These are phyloP conservation scores for Ochetophila trinervis DNA, from an alignment of 306 rosid species.

Conservation along the genomic window DNA sequence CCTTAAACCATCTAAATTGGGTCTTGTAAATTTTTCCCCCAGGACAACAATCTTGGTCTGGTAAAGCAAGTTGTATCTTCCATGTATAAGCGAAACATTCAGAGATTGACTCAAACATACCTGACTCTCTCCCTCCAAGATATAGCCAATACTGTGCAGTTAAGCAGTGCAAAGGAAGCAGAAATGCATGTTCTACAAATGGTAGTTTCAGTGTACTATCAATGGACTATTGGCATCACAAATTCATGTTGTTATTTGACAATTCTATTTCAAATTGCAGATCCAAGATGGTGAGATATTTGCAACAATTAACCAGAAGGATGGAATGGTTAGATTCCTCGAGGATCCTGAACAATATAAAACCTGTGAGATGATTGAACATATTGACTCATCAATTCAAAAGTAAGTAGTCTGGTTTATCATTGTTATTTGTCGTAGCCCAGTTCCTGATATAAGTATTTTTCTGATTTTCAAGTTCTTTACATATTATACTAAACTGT, in stretches of 20 bases:
- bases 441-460: background rate
- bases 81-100: constrained; percentile 78
- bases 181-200: constrained; percentile 95
- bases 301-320: constrained; percentile 79
- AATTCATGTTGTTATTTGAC: constrained; percentile 2
- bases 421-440: background rate
- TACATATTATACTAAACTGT: too few relatives aligned
- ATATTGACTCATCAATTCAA: constrained; percentile 67
- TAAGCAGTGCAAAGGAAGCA: constrained; percentile 70
- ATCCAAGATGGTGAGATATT: constrained; percentile 83
- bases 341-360: constrained; percentile 89
- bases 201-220: constrained; percentile 36
- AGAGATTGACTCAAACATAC: constrained; percentile 84
- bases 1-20: constrained; percentile 1
- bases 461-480: background rate
- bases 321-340: constrained; percentile 90
- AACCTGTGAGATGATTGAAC: constrained; percentile 71
- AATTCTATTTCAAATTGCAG: constrained; percentile 33
- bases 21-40: constrained; percentile 14
- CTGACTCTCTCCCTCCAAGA: constrained; percentile 88
- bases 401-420: constrained; percentile 38
- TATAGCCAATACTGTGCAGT: constrained; percentile 71
- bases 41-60: constrained; percentile 83
- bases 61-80: constrained; percentile 74
- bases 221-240: background rate